Evolutionary conservation across 2,329 filamentous ascomycete genomes (phyloP), one percentile per base, ranked within the genome.

Genomic region (Monosporascus sp.): DNA sequence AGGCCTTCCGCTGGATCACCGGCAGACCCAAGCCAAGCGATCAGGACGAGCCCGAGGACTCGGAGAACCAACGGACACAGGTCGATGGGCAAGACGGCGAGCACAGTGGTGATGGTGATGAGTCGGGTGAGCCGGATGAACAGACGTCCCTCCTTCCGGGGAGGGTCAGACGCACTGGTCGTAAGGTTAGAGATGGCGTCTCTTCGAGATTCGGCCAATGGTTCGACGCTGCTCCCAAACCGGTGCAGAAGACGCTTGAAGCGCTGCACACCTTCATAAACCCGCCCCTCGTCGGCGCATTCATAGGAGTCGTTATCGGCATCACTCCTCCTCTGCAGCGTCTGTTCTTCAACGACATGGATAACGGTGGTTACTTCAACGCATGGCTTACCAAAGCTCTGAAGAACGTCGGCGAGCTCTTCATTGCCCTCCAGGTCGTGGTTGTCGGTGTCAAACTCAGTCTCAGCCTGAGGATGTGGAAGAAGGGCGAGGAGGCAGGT

Each of bases 381-480:
- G 79, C 80, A 8, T 84, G 79, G 80, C 67, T 84, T 38, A 82
- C 79, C 2, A 70, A 72, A 1, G 74, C 75, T 7, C 65, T 83
- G 38, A 72, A 75, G 55, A 82, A 82, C 53, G 68, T 83, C 18
- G 80, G 81, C 9, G 73, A 77, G n/a, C 70, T 84, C 3, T 84
- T 84, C 60, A 78, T 81, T 1, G 74, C 77, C 0, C 65, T 81
- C 47, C 81, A 83, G 59, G 77, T 83, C 45, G 74, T 84, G 39
- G 73, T 83, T 1, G 79, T 83, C 1, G 80, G 81, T 3, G 77
- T 80, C 31, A 82, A 82, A 59, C 69, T 84, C 6, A 76, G 74
- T 45, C 72, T 74, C 25, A 75, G 74, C 49, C 65, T 82, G 58
- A 65, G 73, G 37, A 69, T 69, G 53, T 75, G 77, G 70, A 75